Base-by-base conservation (phyloP, 2,329 filamentous ascomycete genomes). In the Hymenoscyphus scutula region DNA sequence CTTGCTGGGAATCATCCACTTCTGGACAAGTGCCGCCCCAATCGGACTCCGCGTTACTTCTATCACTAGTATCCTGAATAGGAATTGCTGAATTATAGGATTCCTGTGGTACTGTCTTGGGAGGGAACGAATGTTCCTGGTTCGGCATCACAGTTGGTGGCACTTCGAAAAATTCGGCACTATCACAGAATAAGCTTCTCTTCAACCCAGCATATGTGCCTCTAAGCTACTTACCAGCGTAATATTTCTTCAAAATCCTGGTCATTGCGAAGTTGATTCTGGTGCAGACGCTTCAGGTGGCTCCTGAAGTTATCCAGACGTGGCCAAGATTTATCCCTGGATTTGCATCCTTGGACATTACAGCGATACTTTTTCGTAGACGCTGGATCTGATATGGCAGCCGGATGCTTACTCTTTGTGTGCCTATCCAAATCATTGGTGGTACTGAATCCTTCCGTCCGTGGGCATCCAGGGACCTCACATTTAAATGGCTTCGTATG, bases 221-320 rank as follows among this genome's bases (percentile, higher is more conserved):
- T 19, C 27, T 45, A 30, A 59, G 30, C 55, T 30, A 70, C 76
- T 70, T 76, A 85, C 84, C 70, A 76, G 67, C 74, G 74, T 57
- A 85, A 76, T 6, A 86, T 72, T 1, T 76, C 72, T 0, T 78
- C 71, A 0, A 75, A 67, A 62, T 81, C 73, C 48, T 80, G 76
- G 4, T 80, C 72, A 1, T 10, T 30, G 8, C 23, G 34, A 11
- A 64, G 23, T 11, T 72, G 30, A 2, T 74, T 73, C 0, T 67
- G 65, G 73, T 97, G 92, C 70, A 91, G 85, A 11, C 88, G 84
- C 57, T 78, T 80, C 54, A 96, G 81, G 72, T 97, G 93, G 38
- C 89, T 86, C 64, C 88, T 88, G 74, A 97, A 97, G 71, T 97
- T 97, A 75, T 97, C 93, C 58, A 88, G 80, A 25, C 93, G 84